Evolutionary conservation across 371 early-diverging fungal genomes (phyloP).

Genomic region (Phascolomyces articulosus): DNA sequence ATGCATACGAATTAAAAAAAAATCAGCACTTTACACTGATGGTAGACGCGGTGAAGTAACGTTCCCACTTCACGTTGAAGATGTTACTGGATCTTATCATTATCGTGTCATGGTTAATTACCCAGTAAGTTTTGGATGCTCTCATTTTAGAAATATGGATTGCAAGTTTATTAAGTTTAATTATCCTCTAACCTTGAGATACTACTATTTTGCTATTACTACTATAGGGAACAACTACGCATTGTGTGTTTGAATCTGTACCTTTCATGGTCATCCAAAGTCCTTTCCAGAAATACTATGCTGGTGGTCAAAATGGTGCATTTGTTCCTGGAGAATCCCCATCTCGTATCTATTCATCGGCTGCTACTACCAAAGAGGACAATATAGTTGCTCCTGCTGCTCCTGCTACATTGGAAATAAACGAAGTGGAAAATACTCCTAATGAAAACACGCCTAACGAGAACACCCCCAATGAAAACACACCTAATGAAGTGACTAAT

Average conservation of each 20-base stretch:
- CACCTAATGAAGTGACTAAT: no score
- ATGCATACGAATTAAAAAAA: not conserved
- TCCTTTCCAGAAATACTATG: slow-evolving; percentile 16
- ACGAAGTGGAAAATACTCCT: no score
- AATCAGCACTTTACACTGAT: slow-evolving; percentile 22
- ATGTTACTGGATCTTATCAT: slow-evolving; percentile 22
- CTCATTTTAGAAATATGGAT: no score
- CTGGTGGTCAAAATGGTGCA: slow-evolving; percentile 17
- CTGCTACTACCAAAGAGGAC: not conserved
- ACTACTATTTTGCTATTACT: no score
- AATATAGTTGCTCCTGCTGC: not conserved
- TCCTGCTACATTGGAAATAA: no score
- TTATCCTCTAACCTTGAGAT: no score
- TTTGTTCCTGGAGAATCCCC: not conserved
- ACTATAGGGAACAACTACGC: slow-evolving; percentile 21
- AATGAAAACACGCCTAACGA: no score
- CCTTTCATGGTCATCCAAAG: slow-evolving; percentile 32
- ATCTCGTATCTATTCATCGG: not conserved
- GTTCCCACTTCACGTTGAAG: slow-evolving; percentile 23
- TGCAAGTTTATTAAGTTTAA: no score
- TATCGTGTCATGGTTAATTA: slow-evolving; percentile 37
- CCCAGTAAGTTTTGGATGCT: not conserved
- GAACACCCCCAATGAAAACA: no score
- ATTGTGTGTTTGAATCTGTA: slow-evolving; percentile 33
- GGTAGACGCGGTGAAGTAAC: slow-evolving; percentile 17